Evolutionary conservation across 768 basidiomycete species (phyloP).

Genomic region (Auriculariales sp.): DNA sequence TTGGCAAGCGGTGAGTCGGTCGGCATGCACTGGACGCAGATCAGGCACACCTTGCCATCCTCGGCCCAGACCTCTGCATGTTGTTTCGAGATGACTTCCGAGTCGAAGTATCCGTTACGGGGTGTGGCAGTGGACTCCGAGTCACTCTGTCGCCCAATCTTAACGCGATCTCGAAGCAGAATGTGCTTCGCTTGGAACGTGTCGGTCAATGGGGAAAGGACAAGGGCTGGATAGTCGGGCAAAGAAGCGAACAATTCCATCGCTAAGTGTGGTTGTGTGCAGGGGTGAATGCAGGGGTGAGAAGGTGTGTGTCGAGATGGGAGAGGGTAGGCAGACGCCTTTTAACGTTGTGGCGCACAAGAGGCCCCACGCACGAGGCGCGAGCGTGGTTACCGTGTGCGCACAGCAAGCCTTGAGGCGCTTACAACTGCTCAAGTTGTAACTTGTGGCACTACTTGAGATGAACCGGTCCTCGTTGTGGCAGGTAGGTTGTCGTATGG

Average conservation of each 20-base stretch:
- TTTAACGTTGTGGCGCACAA: too few relatives aligned
- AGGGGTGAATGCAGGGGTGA: too few relatives aligned
- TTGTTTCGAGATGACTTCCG: constrained; percentile 82
- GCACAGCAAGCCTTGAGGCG: too few relatives aligned
- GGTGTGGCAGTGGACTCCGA: constrained; percentile 83
- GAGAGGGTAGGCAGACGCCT: too few relatives aligned
- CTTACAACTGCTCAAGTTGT: too few relatives aligned
- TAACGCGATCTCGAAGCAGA: constrained; percentile 57
- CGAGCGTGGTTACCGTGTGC: too few relatives aligned
- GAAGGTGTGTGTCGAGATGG: too few relatives aligned
- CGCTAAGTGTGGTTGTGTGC: too few relatives aligned
- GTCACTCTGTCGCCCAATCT: constrained; percentile 94
- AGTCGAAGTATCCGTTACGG: constrained; percentile 93
- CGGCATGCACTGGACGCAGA: neutral
- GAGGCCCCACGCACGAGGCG: too few relatives aligned
- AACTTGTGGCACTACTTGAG: too few relatives aligned
- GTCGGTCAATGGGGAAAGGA: constrained; percentile 83
- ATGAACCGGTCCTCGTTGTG: too few relatives aligned
- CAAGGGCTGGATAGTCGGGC: constrained; percentile 20
- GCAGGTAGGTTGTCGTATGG: too few relatives aligned
- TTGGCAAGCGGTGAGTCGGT: neutral
- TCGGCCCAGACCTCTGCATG: constrained; percentile 99
- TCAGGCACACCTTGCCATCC: constrained; percentile 50
- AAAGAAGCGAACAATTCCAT: neutral
- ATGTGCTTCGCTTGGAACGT: constrained; percentile 93